A percentile compares a stretch with the other conserved stretches of the same genome.
Evolutionary conservation across 148 eudicot species (phyloP).

Genomic region (Fagopyrum homotropicum): DNA sequence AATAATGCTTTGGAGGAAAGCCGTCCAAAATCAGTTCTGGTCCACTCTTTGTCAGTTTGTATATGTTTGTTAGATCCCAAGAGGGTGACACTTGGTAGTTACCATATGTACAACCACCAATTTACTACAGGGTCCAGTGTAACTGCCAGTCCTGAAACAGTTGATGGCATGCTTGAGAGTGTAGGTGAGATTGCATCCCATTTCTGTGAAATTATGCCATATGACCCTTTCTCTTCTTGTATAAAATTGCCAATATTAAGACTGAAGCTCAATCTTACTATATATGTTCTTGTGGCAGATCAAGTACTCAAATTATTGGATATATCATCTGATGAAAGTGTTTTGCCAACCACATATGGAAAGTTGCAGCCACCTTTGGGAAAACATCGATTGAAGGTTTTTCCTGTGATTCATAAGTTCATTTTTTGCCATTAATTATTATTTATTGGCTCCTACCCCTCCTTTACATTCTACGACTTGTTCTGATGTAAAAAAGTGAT

Average conservation of each 20-base stretch:
- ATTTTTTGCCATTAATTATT: neutral
- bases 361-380: conserved; percentile 95
- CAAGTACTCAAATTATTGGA: conserved; percentile 66
- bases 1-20: conserved; percentile 82
- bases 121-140: conserved; percentile 48
- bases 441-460: neutral
- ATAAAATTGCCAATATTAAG: neutral
- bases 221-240: neutral
- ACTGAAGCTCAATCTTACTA: neutral
- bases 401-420: neutral
- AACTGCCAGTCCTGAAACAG: conserved; percentile 65
- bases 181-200: neutral
- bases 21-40: conserved; percentile 88
- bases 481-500: neutral
- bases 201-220: neutral
- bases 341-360: conserved; percentile 76
- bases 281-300: neutral
- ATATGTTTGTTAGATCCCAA: conserved; percentile 94
- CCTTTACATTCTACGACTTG: neutral
- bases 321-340: conserved; percentile 52
- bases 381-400: conserved; percentile 89
- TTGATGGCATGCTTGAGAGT: conserved; percentile 82
- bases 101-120: conserved; percentile 66
- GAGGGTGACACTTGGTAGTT: conserved; percentile 58
- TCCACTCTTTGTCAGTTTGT: conserved; percentile 76